Evolutionary conservation across 1,139 yeast genomes (phyloP).

Genomic region (Magnusiomyces magnusii): DNA sequence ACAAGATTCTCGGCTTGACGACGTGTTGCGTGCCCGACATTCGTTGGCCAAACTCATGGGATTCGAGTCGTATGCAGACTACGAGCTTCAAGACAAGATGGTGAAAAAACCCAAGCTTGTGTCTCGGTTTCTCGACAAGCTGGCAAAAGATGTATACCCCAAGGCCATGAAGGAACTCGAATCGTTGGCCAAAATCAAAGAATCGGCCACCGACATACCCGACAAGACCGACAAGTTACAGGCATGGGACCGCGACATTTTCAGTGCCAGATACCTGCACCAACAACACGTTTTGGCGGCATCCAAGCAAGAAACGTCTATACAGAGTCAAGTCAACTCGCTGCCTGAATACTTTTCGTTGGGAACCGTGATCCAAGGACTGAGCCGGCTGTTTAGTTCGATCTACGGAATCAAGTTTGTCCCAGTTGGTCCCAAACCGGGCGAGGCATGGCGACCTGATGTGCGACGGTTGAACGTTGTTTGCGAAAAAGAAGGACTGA

Average conservation of each 20-base stretch:
- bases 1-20: constrained; percentile 55
- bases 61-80: constrained; percentile 61
- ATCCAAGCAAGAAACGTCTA: constrained; percentile 17
- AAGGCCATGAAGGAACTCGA: constrained; percentile 56
- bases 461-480: constrained; percentile 76
- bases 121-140: constrained; percentile 51
- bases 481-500: constrained; percentile 48
- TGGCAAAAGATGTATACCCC: constrained; percentile 46
- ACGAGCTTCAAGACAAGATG: constrained; percentile 86
- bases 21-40: constrained; percentile 58
- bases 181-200: constrained; percentile 24
- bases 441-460: constrained; percentile 89
- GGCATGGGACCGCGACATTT: constrained; percentile 92
- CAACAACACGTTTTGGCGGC: too few relatives aligned
- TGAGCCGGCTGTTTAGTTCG: constrained; percentile 58
- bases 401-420: constrained; percentile 72
- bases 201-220: constrained; percentile 35
- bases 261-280: constrained; percentile 38
- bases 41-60: constrained; percentile 70
- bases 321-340: constrained; percentile 18
- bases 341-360: constrained; percentile 57
- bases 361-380: constrained; percentile 81
- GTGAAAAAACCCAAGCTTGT: constrained; percentile 78
- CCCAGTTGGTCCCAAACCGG: constrained; percentile 55
- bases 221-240: constrained; percentile 35